Percentiles rank a stretch among this genome's conserved stretches.
Conservation (phyloP, 2,329 filamentous ascomycete species). For the Zasmidium citrigriseum region DNA sequence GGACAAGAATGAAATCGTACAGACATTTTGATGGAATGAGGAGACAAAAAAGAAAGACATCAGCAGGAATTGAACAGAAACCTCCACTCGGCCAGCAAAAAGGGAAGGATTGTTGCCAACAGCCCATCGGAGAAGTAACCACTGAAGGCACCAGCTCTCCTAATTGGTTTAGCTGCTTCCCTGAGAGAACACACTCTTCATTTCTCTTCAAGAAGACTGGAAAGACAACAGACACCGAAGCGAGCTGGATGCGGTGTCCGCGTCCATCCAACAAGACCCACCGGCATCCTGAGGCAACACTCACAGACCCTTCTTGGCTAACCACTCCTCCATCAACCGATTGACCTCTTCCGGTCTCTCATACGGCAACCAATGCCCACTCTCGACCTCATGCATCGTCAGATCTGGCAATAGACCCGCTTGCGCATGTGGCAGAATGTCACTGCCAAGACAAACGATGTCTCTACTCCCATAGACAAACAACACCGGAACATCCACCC, state of each 20-base stretch:
- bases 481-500: slow-evolving; percentile 21
- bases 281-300: background rate
- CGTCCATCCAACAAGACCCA: background rate
- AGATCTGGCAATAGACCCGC: slow-evolving; percentile 21
- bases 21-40: background rate
- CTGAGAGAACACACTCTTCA: background rate
- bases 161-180: background rate
- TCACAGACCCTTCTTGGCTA: background rate
- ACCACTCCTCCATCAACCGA: slow-evolving; percentile 11
- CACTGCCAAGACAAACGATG: slow-evolving; percentile 14
- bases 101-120: background rate
- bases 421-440: slow-evolving; percentile 13
- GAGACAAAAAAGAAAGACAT: background rate
- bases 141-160: background rate
- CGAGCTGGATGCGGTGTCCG: background rate
- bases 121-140: background rate
- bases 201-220: too few relatives aligned
- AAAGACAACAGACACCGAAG: too few relatives aligned
- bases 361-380: slow-evolving; percentile 23
- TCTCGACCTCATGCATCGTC: slow-evolving; percentile 8
- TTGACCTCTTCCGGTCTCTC: slow-evolving; percentile 23
- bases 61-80: background rate
- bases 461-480: slow-evolving; percentile 32
- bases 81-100: background rate
- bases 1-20: background rate